These are phyloP conservation scores for Axilococcus clingmanii DNA, from an alignment of 139 green algal genomes.

Conservation along the genomic window DNA sequence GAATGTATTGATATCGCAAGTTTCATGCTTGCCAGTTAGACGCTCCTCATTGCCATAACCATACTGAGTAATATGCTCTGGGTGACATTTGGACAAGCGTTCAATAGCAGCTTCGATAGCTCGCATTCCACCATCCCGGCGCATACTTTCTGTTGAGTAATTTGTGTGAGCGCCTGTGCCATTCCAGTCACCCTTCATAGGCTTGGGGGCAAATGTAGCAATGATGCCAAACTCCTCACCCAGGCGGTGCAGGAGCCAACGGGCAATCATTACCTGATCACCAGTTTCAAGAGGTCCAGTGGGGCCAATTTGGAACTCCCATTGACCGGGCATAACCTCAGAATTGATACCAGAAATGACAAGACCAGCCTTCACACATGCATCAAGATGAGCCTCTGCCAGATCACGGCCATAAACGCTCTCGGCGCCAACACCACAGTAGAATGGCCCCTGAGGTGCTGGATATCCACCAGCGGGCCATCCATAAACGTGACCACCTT, in stretches of 20 bases:
- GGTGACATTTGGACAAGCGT: constrained; percentile 73
- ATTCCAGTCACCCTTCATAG: constrained; percentile 79
- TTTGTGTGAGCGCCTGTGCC: constrained; percentile 86
- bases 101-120: constrained; percentile 72
- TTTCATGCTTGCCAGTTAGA: constrained; percentile 85
- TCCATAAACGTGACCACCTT: constrained; percentile 46
- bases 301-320: constrained; percentile 89
- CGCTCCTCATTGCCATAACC: constrained; percentile 70
- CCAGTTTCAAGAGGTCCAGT: constrained; percentile 66
- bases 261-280: constrained; percentile 64
- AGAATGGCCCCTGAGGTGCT: constrained; percentile 80
- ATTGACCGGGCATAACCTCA: constrained; percentile 88
- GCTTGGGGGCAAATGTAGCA: constrained; percentile 81
- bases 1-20: constrained; percentile 85
- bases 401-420: constrained; percentile 72
- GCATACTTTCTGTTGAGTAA: constrained; percentile 80
- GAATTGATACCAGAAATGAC: constrained; percentile 79
- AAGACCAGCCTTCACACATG: constrained; percentile 75
- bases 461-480: constrained; percentile 82
- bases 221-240: constrained; percentile 61
- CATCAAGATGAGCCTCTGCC: constrained; percentile 74
- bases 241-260: constrained; percentile 74
- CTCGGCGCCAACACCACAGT: constrained; percentile 75
- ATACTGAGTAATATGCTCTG: constrained; percentile 84
- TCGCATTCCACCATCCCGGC: constrained; percentile 68